These are phyloP conservation scores for Fusarium solani-melongenae DNA, from an alignment of 2,329 filamentous ascomycete species.

Conservation along the genomic window DNA sequence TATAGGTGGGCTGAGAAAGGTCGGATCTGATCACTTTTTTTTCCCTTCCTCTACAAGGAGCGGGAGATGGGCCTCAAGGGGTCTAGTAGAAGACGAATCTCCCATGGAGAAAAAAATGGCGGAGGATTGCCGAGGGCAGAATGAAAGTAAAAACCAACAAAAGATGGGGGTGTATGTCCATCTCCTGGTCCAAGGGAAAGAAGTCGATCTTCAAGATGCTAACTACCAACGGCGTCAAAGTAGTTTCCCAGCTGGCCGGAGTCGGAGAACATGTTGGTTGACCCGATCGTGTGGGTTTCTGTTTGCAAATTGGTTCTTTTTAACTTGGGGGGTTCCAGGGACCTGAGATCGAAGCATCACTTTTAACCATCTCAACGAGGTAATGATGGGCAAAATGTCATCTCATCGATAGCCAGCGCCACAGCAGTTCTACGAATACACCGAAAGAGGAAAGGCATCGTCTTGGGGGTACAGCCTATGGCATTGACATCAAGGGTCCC, in stretches of 20 bases:
- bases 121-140: slow-evolving; percentile 2
- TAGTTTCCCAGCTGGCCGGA: background rate
- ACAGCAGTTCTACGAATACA: background rate
- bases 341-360: background rate
- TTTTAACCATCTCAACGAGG: background rate
- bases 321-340: background rate
- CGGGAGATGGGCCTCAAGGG: slow-evolving; percentile 1
- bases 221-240: background rate
- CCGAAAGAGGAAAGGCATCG: background rate
- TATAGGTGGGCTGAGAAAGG: background rate
- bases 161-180: background rate
- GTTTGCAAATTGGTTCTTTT: slow-evolving; percentile 2
- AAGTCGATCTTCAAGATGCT: background rate
- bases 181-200: background rate
- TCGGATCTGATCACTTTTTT: background rate
- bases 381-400: background rate
- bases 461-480: background rate
- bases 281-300: background rate
- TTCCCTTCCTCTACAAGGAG: background rate
- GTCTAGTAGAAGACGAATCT: background rate
- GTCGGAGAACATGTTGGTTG: background rate
- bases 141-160: background rate
- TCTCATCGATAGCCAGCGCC: background rate
- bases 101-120: background rate
- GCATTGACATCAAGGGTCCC: background rate